Evolutionary conservation across 805 yeast genomes (phyloP).

Genomic region (Blastobotrys chiropterorum): DNA sequence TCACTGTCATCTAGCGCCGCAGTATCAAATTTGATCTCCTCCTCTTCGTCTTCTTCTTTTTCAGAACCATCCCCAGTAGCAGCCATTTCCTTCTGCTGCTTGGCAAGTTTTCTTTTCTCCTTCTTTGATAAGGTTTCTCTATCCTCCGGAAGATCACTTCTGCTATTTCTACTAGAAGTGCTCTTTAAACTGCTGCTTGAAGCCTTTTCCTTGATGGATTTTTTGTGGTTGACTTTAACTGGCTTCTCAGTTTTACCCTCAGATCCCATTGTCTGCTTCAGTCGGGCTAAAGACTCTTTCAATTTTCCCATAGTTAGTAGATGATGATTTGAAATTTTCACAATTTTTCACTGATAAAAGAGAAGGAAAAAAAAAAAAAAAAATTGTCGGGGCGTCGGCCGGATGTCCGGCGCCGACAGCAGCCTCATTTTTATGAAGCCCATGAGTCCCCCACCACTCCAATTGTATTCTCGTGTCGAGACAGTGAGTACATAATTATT

Average conservation of each 20-base stretch:
- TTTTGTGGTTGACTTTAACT: neutral
- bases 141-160: neutral
- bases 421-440: no score
- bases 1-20: slow-evolving; percentile 31
- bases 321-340: slow-evolving; percentile 40
- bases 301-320: slow-evolving; percentile 26
- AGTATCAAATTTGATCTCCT: slow-evolving; percentile 30
- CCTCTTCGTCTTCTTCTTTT: slow-evolving; percentile 31
- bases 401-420: no score
- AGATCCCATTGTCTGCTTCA: neutral
- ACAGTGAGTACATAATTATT: neutral
- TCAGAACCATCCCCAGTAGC: slow-evolving; percentile 27
- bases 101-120: slow-evolving; percentile 16
- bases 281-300: neutral
- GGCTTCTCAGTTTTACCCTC: neutral
- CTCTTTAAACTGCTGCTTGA: neutral
- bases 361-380: no score
- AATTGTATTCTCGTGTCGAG: neutral
- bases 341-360: neutral
- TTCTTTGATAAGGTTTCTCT: slow-evolving; percentile 13
- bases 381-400: neutral
- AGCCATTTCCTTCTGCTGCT: slow-evolving; percentile 8
- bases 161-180: neutral
- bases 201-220: neutral
- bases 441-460: no score